These are phyloP conservation scores for Boeremia lycopersici DNA, from an alignment of 2,329 filamentous ascomycete genomes.

Conservation along the genomic window DNA sequence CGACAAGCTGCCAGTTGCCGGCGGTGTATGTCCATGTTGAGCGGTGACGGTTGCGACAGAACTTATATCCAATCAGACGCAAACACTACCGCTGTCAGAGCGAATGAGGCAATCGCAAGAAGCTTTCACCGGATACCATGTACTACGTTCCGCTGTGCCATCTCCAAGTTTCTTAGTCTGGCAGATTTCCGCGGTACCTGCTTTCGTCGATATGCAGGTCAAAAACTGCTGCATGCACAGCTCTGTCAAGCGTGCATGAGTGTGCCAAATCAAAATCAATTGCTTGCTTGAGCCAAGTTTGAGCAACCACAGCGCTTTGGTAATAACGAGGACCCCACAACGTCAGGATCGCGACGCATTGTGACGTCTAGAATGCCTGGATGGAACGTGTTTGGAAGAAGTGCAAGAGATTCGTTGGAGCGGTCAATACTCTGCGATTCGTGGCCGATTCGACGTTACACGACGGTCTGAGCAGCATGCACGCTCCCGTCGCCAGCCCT, in stretches of 20 bases:
- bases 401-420: not conserved
- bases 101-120: constrained; percentile 19
- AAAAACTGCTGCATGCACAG: constrained; percentile 2
- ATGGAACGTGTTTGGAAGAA: too few relatives aligned
- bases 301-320: not conserved
- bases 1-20: constrained; percentile 2
- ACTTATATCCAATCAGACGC: constrained; percentile 20
- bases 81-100: constrained; percentile 1
- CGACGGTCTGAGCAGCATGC: constrained; percentile 27
- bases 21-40: constrained; percentile 21
- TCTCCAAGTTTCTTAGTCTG: constrained; percentile 22
- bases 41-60: constrained; percentile 24
- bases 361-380: too few relatives aligned
- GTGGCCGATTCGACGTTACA: constrained; percentile 13
- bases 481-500: constrained; percentile 27
- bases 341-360: not conserved
- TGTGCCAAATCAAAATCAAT: not conserved
- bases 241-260: constrained; percentile 28
- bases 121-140: constrained; percentile 35
- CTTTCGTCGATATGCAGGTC: constrained; percentile 7
- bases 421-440: constrained; percentile 15
- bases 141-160: constrained; percentile 26
- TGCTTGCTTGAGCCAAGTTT: constrained; percentile 12
- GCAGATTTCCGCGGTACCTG: constrained; percentile 15
- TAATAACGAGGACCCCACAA: not conserved